Percentiles rank a stretch among this genome's conserved stretches.
phyloP scores from a whole-genome alignment of 1,284 basidiomycete species.

The Pisolithus thermaeus region DNA sequence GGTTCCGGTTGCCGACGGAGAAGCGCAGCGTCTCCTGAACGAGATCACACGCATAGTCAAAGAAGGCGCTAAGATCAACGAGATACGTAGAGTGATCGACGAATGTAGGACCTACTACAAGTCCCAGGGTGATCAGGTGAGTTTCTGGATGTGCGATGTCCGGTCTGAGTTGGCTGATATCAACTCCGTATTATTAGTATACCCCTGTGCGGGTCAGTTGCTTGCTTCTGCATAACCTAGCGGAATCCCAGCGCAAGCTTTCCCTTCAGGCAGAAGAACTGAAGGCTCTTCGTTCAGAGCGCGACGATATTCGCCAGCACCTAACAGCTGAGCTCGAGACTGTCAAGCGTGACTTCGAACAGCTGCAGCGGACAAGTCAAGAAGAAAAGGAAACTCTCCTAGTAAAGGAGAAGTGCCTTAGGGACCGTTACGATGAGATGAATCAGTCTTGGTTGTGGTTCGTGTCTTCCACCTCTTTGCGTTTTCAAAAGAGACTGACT shows the following conservation, averaged over 20 bases:
- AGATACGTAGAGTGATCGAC: constrained; percentile 32
- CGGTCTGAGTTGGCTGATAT: constrained; percentile 1
- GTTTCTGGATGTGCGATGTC: background rate
- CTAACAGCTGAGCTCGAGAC: constrained; percentile 25
- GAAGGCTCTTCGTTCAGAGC: constrained; percentile 18
- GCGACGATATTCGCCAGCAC: constrained; percentile 26
- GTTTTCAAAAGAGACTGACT: constrained; percentile 12
- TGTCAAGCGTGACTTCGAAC: constrained; percentile 20
- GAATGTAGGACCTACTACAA: constrained; percentile 33
- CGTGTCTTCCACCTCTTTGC: constrained; percentile 10
- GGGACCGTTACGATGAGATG: constrained; percentile 31
- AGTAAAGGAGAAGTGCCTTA: constrained; percentile 30
- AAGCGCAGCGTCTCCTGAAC: constrained; percentile 30
- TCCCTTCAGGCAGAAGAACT: constrained; percentile 22
- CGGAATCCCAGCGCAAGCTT: constrained; percentile 27
- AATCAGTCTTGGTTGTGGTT: constrained; percentile 35
- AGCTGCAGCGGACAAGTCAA: constrained; percentile 23
- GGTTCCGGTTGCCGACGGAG: constrained; percentile 23
- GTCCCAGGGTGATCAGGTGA: constrained; percentile 33
- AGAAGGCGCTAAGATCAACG: constrained; percentile 31
- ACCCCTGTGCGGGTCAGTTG: constrained; percentile 30
- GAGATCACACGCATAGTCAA: constrained; percentile 34
- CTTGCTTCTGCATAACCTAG: constrained; percentile 26
- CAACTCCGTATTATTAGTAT: constrained; percentile 16
- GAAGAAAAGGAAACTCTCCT: constrained; percentile 34